These are phyloP conservation scores for Fusarium denticulatum DNA, from an alignment of 2,329 filamentous ascomycete species.

Conservation along the genomic window DNA sequence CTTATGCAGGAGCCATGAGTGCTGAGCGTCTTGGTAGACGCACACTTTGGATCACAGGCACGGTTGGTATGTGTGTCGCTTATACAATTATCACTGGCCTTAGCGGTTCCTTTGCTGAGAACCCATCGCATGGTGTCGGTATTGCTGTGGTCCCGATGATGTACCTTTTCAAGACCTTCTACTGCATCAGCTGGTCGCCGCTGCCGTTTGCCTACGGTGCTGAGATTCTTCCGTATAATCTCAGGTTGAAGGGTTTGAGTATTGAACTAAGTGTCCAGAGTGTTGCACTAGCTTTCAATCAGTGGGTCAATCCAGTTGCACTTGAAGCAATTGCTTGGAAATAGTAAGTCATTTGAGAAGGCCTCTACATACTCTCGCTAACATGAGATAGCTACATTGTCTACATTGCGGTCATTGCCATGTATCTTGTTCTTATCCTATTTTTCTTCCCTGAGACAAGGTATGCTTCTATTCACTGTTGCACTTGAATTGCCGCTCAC, in stretches of 20 bases:
- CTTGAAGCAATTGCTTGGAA: constrained; percentile 38
- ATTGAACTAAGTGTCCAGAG: constrained; percentile 26
- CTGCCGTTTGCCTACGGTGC: constrained; percentile 39
- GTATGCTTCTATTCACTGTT: neutral
- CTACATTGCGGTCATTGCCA: constrained; percentile 33
- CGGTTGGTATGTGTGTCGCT: constrained; percentile 10
- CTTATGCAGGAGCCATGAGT: constrained; percentile 20
- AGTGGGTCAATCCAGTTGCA: constrained; percentile 39
- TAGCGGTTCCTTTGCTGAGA: constrained; percentile 8
- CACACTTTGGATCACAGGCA: constrained; percentile 22
- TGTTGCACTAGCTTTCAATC: constrained; percentile 36
- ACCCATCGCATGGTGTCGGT: constrained; percentile 10
- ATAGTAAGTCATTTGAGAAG: constrained; percentile 7
- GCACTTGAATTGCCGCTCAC: neutral
- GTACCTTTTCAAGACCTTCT: constrained; percentile 34
- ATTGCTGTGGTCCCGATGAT: constrained; percentile 27
- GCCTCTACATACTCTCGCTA: neutral
- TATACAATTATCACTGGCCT: constrained; percentile 21
- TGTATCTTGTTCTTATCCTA: constrained; percentile 30
- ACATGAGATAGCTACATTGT: constrained; percentile 11
- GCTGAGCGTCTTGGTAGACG: constrained; percentile 25
- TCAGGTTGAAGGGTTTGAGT: constrained; percentile 41
- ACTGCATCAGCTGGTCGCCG: constrained; percentile 42
- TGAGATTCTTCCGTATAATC: constrained; percentile 43
- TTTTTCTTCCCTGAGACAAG: constrained; percentile 41